A percentile compares a stretch with the other conserved stretches of the same genome.
phyloP scores from a whole-genome alignment of 2,329 filamentous ascomycete genomes.

The Aureobasidium sp. region DNA sequence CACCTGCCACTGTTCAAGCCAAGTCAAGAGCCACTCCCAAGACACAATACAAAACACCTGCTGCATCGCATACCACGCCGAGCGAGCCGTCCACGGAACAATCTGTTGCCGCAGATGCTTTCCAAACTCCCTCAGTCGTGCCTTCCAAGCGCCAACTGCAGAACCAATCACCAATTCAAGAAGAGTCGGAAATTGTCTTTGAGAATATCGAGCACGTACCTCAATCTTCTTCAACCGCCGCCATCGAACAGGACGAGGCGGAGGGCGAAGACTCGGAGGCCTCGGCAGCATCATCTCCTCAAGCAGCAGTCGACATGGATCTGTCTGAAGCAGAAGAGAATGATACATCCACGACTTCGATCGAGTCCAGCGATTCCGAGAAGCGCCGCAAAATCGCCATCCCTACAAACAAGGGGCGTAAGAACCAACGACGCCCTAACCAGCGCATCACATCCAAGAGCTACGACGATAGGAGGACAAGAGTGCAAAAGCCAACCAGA shows the following conservation, averaged over 20 bases:
- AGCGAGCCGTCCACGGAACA: background rate
- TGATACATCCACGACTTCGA: conserved; percentile 2
- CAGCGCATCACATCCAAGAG: background rate
- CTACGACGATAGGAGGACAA: background rate
- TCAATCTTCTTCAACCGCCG: background rate
- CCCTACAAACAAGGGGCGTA: background rate
- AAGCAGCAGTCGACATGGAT: background rate
- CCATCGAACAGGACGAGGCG: background rate
- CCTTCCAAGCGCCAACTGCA: background rate
- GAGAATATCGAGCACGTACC: background rate
- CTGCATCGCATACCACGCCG: background rate
- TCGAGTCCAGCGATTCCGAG: background rate
- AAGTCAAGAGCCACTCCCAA: background rate
- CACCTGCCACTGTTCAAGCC: background rate
- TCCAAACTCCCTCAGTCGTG: background rate
- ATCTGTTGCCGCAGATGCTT: background rate
- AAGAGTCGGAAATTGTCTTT: conserved; percentile 3
- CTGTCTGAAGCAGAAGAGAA: background rate
- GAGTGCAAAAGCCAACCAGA: background rate
- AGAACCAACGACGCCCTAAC: background rate
- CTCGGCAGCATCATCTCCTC: conserved; percentile 1
- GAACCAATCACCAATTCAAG: background rate
- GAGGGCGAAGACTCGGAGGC: background rate
- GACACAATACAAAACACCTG: conserved; percentile 4
- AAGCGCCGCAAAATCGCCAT: background rate